A percentile compares a stretch with the other conserved stretches of the same genome.
These are phyloP conservation scores for Echinochloa phyllopogon DNA, from an alignment of 176 grass and related monocot genomes.

Conservation along the genomic window DNA sequence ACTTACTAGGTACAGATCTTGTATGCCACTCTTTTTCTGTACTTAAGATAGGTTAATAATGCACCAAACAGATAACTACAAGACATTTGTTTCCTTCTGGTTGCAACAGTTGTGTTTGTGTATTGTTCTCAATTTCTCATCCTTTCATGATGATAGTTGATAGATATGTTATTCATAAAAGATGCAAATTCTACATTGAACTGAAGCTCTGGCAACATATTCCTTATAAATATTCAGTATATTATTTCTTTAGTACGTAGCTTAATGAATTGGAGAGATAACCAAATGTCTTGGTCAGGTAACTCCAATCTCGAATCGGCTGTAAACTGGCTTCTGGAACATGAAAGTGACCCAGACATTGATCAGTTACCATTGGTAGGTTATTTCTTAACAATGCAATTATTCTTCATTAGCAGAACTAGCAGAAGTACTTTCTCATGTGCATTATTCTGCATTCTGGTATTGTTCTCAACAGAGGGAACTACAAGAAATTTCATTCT, in stretches of 20 bases:
- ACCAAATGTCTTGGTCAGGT: conserved; percentile 52
- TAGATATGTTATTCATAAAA: conserved; percentile 11
- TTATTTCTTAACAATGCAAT: conserved; percentile 29
- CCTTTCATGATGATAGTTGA: neutral
- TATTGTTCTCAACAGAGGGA: conserved; percentile 16
- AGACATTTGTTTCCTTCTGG: neutral
- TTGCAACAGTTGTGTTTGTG: neutral
- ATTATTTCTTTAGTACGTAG: conserved; percentile 22
- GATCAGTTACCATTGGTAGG: conserved; percentile 78
- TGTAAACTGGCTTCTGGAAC: conserved; percentile 82
- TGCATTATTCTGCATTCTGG: neutral
- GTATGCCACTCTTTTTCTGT: conserved; percentile 4
- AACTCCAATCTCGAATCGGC: conserved; percentile 77
- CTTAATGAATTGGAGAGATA: conserved; percentile 33
- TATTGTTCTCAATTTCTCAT: neutral
- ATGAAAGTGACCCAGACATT: conserved; percentile 90
- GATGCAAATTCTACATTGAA: conserved; percentile 13
- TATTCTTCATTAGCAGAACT: conserved; percentile 7
- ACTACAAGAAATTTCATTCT: neutral
- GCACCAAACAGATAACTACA: neutral
- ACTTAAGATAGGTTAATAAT: neutral
- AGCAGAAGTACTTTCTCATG: conserved; percentile 16
- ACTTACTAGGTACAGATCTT: conserved; percentile 6
- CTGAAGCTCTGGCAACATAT: conserved; percentile 6
- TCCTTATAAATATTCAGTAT: conserved; percentile 24